Conservation (phyloP, 495 filamentous ascomycete species). For the Hypoxylon subgilvum region DNA sequence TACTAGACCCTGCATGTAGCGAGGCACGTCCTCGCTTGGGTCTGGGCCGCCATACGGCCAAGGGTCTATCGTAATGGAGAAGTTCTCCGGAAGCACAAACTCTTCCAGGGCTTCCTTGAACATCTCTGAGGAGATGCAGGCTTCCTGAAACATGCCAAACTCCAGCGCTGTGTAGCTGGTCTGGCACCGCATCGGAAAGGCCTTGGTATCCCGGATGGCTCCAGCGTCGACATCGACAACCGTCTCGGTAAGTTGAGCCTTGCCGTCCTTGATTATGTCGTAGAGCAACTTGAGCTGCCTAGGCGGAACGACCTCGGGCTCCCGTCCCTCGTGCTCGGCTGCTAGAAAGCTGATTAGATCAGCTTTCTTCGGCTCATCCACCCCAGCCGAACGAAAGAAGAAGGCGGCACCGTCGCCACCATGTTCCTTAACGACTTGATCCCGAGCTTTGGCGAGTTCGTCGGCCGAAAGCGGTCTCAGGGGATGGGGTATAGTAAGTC, state of each 20-base stretch:
- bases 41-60: conserved; percentile 74
- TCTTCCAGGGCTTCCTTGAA: conserved; percentile 67
- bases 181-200: conserved; percentile 65
- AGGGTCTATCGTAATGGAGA: conserved; percentile 70
- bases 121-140: conserved; percentile 63
- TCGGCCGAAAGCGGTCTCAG: conserved; percentile 62
- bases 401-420: conserved; percentile 41
- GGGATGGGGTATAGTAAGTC: conserved; percentile 54
- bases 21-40: conserved; percentile 59
- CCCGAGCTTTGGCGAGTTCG: conserved; percentile 58
- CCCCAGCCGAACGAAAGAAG: conserved; percentile 68
- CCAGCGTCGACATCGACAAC: conserved; percentile 63
- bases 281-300: conserved; percentile 69
- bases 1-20: conserved; percentile 56
- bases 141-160: conserved; percentile 66
- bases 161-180: conserved; percentile 66
- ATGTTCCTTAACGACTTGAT: conserved; percentile 36
- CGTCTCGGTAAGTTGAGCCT: conserved; percentile 66
- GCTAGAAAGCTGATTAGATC: conserved; percentile 54
- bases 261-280: conserved; percentile 66
- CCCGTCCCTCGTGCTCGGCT: conserved; percentile 51
- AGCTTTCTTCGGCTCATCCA: conserved; percentile 67
- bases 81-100: conserved; percentile 67
- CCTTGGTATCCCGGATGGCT: conserved; percentile 55
- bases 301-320: conserved; percentile 55